Base-by-base conservation (phyloP, 2,329 filamentous ascomycete species). In the Colletotrichum cereale region DNA sequence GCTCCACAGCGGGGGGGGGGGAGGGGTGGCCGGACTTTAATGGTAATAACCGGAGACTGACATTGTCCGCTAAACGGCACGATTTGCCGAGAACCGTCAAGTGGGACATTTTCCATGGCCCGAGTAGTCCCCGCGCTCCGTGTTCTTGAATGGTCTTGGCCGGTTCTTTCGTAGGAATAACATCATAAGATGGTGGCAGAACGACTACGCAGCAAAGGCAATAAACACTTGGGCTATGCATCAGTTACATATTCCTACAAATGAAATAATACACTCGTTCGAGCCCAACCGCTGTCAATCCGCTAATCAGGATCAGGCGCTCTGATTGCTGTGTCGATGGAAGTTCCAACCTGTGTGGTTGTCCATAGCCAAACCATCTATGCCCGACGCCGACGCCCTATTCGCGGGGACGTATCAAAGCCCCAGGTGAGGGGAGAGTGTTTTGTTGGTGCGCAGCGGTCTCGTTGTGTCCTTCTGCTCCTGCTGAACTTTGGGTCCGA, bases 231-330 rank as follows among this genome's bases (percentile, higher is more conserved):
- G 44, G 42, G 42, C 44, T 57, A 48, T 63, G 58, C 58, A 63
- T 48, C 42, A 47, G 31, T 55, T 68, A 57, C 68, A 53, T 68
- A 68, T 68, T 71, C 66, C 68, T 71, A 71, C 68, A 71, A 71
- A 71, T 53, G 68, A 71, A 48, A 68, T 71, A 57, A 63, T 68
- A 71, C 65, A 68, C n/a, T 62, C 31, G 47, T 52, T 63, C 18
- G 21, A 67, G 63, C 50, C 36, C 34, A 55, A 58, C 42, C 58
- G 64, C 64, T 53, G 34, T 21, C 47, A 58, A 40, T 50, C 24
- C 29, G 7, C 21, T 14, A 18, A 56, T 26, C 44, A 24, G 14
- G 48, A 44, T 26, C 36, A 14, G 47, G 26, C 29, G 48, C 52
- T 61, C n/a, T 53, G 52, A 40, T 52, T 36, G 58, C 58, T 60